These are phyloP conservation scores for Herpetospermum pedunculosum DNA, from an alignment of 306 rosid genomes.

Conservation along the genomic window DNA sequence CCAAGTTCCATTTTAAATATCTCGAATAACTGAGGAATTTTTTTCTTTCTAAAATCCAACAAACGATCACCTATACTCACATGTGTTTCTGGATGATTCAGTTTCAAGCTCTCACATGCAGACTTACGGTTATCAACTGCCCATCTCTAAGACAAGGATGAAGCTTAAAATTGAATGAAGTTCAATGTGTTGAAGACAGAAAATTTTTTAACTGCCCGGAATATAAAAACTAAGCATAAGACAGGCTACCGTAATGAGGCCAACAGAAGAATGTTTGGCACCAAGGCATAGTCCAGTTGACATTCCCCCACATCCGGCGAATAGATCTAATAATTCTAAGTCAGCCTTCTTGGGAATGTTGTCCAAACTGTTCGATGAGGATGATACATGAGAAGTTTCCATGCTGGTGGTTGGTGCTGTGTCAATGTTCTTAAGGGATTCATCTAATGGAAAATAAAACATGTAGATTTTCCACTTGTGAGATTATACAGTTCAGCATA, in stretches of 20 bases:
- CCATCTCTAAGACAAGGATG: conserved; percentile 53
- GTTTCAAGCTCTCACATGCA: conserved; percentile 69
- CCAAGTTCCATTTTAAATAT: background rate
- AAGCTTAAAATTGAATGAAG: conserved; percentile 15
- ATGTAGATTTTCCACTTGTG: background rate
- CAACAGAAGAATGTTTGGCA: conserved; percentile 58
- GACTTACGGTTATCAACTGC: conserved; percentile 56
- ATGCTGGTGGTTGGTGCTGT: conserved; percentile 16
- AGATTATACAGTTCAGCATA: background rate
- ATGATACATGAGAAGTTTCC: conserved; percentile 17
- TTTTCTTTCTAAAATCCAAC: background rate
- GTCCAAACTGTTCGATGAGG: conserved; percentile 17
- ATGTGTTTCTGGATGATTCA: conserved; percentile 69
- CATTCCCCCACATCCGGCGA: conserved; percentile 97
- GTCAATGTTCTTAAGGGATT: conserved; percentile 20
- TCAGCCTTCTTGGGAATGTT: conserved; percentile 26
- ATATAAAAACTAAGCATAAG: conserved; percentile 2
- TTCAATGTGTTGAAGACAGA: conserved; percentile 5
- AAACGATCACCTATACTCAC: conserved; percentile 33
- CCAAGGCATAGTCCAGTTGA: conserved; percentile 91
- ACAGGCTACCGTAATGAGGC: conserved; percentile 57
- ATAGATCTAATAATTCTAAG: conserved; percentile 59
- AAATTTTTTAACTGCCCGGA: conserved; percentile 5
- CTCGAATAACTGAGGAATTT: background rate
- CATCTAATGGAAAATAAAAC: conserved; percentile 33